Base-by-base conservation (phyloP, 495 filamentous ascomycete genomes). In the Aspergillus mulundensis region DNA sequence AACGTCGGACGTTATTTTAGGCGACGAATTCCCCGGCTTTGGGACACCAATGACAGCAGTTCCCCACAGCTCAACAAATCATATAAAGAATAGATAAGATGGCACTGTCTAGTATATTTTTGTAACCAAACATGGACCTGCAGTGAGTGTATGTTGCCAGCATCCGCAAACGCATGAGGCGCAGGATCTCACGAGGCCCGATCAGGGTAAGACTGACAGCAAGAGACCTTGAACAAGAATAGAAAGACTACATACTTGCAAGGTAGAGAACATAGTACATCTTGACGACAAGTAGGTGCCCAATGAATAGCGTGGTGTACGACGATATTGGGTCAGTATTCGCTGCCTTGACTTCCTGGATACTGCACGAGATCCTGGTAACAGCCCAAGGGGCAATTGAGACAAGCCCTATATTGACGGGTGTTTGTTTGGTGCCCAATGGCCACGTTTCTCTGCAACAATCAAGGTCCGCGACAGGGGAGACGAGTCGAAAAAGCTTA, bases 261-360 rank as follows among this genome's bases (percentile, higher is more conserved):
- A 87, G 78, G 69, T 87, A 87, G 66, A 83, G 82, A 58, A 84
- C 80, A 72, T 87, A 87, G 70, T 84, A 87, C 84, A 84, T 85
- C 63, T 58, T 65, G 57, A 61, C 20, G 23, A 44, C 46, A 43
- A 23, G 51, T 46, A 50, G 30, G 50, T 49, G 64, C 44, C 64
- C 64, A 66, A 66, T 55, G 38, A 59, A 53, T 58, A 24, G 64
- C 57, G 66, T 60, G 53, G 56, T 16, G 39, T 57, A 53, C 48
- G 42, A 38, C 19, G 39, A 58, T 55, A 44, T 49, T 54, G 56
- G 48, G 39, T 58, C 55, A 56, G 56, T 66, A 66, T 63, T 66
- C 55, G 63, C 56, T 63, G 60, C 60, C 56, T 51, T 40, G 42
- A 54, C 46, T 61, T 59, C 57, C 55, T 68, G 53, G 63, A 70